Evolutionary conservation across 1,139 yeast genomes (phyloP).

Genomic region (Nakaseomyces bracarensis): DNA sequence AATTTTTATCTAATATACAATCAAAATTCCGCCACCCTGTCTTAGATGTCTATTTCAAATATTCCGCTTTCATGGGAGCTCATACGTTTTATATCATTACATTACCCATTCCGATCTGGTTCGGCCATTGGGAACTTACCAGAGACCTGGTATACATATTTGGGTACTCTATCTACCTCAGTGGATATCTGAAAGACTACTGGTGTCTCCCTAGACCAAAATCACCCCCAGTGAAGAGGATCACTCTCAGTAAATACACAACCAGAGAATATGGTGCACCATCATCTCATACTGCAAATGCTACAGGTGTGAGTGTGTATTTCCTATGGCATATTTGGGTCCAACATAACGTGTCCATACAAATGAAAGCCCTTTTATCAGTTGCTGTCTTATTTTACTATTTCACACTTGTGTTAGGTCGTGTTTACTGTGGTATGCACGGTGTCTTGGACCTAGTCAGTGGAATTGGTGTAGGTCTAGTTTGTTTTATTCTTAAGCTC

Average conservation of each 20-base stretch:
- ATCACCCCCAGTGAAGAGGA: conserved; percentile 85
- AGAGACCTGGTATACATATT: conserved; percentile 67
- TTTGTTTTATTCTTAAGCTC: conserved; percentile 39
- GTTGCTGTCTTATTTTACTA: conserved; percentile 41
- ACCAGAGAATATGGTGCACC: conserved; percentile 95
- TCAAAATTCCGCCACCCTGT: conserved; percentile 39
- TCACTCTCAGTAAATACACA: conserved; percentile 83
- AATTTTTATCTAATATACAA: conserved; percentile 51
- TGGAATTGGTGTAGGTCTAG: conserved; percentile 59
- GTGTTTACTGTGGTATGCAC: conserved; percentile 96
- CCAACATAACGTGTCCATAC: conserved; percentile 9
- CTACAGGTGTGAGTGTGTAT: conserved; percentile 59
- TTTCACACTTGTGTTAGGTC: conserved; percentile 61
- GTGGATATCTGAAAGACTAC: conserved; percentile 75
- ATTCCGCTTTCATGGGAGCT: conserved; percentile 84
- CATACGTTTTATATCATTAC: conserved; percentile 88
- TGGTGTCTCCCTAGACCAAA: conserved; percentile 87
- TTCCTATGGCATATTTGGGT: conserved; percentile 17
- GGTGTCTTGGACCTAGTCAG: conserved; percentile 69
- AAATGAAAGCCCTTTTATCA: conserved; percentile 11
- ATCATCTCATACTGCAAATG: conserved; percentile 86
- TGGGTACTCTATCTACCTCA: conserved; percentile 75
- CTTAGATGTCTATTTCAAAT: conserved; percentile 71
- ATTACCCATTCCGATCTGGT: conserved; percentile 82
- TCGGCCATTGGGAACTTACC: conserved; percentile 52